Evolutionary conservation across 2,329 filamentous ascomycete genomes (phyloP), one percentile per base, ranked within the genome.

Genomic region (Stagonosporopsis chrysanthemi): DNA sequence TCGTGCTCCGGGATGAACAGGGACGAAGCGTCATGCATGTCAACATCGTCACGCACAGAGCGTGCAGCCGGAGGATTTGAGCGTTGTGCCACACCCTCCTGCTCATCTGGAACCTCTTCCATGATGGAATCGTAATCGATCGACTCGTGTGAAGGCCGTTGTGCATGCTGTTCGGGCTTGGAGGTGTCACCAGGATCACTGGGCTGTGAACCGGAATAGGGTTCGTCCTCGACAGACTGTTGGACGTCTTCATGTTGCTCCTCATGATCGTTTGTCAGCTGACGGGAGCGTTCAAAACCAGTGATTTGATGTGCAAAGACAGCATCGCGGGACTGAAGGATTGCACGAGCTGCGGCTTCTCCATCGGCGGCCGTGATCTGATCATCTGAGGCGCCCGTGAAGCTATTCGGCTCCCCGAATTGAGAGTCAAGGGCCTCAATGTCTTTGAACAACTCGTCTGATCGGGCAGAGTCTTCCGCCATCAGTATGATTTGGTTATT

Each of bases 1-100:
- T 17, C 17, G 8, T 14, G 9, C 35, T 67, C 66, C 9, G 63
- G 40, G 7, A 67, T 26, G 19, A 68, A 68, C 6, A 67, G 62
- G 5, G 61, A 57, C 2, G 53, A 50, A 6, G 58, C 41, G 14
- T 56, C 46, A 6, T 31, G 49, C 22, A 29, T 6, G 12, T 43
- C 24, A 3, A 11, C 7, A 1, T 52, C 31, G 6, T 45, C 23
- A 24, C 42, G 36, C 7, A 14, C 38, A 4, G 44, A 38, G 5
- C n/a, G 15, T 19, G 14, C 8, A 9, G 14, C 22, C 22, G n/a
- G 12, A 17, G 17, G 9, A 22, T 7, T 36, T 46, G 31, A 9
- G 17, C 14, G 23, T 12, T 17, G 6, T 24, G 15, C 7, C n/a
- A 35, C 15, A 46, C 7, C 6, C 8, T 22, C 7, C 17, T n/a